Evolutionary conservation across 495 filamentous ascomycete species (phyloP).

Genomic region (Penicillium angulare): DNA sequence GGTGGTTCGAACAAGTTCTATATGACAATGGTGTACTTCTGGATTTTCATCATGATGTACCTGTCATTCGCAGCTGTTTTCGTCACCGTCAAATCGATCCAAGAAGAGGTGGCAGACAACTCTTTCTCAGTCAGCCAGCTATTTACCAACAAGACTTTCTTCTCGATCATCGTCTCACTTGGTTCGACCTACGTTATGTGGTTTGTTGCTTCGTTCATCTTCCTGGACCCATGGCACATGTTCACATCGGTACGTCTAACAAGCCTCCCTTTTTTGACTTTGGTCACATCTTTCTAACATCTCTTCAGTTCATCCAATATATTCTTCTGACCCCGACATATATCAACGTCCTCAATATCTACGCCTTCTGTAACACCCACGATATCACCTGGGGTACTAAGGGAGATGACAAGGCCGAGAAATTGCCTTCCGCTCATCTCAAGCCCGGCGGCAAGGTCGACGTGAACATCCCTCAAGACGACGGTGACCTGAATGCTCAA

Average conservation of each 20-base stretch:
- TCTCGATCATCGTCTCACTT: conserved; percentile 88
- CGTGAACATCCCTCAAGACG: conserved; percentile 86
- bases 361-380: conserved; percentile 98
- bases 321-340: conserved; percentile 92
- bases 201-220: conserved; percentile 86
- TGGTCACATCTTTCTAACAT: conserved; percentile 10
- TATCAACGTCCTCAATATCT: conserved; percentile 95
- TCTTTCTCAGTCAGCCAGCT: conserved; percentile 66
- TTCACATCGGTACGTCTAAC: conserved; percentile 65
- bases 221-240: conserved; percentile 99
- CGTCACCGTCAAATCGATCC: conserved; percentile 86
- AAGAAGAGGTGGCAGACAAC: conserved; percentile 55
- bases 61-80: conserved; percentile 92
- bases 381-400: no score
- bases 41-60: conserved; percentile 93
- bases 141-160: conserved; percentile 86
- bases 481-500: conserved; percentile 83
- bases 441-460: conserved; percentile 93
- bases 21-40: conserved; percentile 96
- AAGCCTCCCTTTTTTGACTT: neutral
- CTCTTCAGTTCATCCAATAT: conserved; percentile 79
- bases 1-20: conserved; percentile 90
- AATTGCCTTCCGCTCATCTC: conserved; percentile 73
- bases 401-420: conserved; percentile 86
- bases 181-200: conserved; percentile 92